Conservation (phyloP, 2,329 filamentous ascomycete species). For the Trichophyton simii region DNA sequence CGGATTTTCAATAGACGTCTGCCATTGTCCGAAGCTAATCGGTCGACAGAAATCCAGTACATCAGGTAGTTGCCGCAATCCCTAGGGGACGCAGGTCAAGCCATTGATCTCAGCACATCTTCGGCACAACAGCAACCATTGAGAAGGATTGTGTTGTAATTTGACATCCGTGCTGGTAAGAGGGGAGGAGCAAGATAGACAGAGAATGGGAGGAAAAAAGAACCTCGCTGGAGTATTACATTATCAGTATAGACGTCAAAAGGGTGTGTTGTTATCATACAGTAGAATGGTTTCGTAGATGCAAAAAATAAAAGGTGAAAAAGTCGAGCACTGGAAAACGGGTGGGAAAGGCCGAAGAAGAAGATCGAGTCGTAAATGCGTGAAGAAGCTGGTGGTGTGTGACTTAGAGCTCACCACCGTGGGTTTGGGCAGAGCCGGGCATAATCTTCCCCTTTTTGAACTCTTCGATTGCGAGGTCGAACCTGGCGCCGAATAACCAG, state of each 20-base stretch:
- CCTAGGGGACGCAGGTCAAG: constrained; percentile 6
- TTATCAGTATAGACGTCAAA: constrained; percentile 8
- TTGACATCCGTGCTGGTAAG: constrained; percentile 90
- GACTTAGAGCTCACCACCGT: not conserved
- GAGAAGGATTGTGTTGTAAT: constrained; percentile 71
- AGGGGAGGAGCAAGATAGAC: not conserved
- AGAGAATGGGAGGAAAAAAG: constrained; percentile 1
- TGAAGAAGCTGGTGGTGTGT: not conserved
- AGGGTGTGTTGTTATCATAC: not conserved
- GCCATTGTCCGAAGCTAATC: constrained; percentile 20
- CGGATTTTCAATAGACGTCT: constrained; percentile 35
- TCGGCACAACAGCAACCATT: constrained; percentile 93
- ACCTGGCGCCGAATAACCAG: constrained; percentile 68
- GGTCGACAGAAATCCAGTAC: constrained; percentile 34
- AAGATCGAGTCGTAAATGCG: not conserved
- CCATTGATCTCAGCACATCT: constrained; percentile 80
- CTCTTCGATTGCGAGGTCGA: constrained; percentile 56
- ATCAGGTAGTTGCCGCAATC: constrained; percentile 23
- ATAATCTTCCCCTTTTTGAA: constrained; percentile 27
- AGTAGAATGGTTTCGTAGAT: constrained; percentile 2
- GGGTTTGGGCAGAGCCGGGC: not conserved
- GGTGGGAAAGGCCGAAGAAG: not conserved
- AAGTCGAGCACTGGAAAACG: not conserved
- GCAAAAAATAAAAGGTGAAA: not conserved
- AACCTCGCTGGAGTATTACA: not conserved